phyloP scores from a whole-genome alignment of 441 rosid species.

The Euphorbia celastroides region DNA sequence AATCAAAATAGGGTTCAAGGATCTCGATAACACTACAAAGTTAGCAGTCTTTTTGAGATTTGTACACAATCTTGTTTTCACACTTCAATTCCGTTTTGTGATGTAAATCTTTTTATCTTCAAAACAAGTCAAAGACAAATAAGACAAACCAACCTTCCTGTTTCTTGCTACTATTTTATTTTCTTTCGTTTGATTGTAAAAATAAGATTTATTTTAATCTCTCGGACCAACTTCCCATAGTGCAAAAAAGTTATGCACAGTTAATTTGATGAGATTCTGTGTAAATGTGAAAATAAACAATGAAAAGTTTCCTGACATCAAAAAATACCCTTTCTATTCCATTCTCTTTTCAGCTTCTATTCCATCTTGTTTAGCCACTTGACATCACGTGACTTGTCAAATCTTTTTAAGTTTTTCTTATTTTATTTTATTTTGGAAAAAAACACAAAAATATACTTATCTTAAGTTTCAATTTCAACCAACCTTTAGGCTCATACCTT shows the following conservation, averaged over 20 bases:
- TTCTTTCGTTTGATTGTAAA: neutral
- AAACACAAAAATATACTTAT: no score
- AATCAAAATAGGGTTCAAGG: slow-evolving; percentile 34
- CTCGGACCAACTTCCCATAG: slow-evolving; percentile 32
- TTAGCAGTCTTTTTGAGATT: slow-evolving; percentile 22
- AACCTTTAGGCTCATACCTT: no score
- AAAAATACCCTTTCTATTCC: slow-evolving; percentile 31
- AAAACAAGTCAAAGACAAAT: slow-evolving; percentile 4
- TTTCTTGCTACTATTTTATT: slow-evolving; percentile 14
- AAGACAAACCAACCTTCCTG: neutral
- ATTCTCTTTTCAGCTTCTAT: slow-evolving; percentile 18
- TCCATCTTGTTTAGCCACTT: slow-evolving; percentile 12
- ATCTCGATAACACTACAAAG: slow-evolving; percentile 31
- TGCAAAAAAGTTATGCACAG: no score
- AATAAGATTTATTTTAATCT: neutral
- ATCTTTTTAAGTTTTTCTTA: no score
- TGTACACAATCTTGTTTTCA: slow-evolving; percentile 25
- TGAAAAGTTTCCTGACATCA: slow-evolving; percentile 8
- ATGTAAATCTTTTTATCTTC: slow-evolving; percentile 9
- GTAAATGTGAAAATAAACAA: neutral
- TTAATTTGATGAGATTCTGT: no score
- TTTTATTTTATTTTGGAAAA: neutral
- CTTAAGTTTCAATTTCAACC: no score
- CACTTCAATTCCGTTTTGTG: slow-evolving; percentile 5
- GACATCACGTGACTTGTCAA: neutral